phyloP scores from a whole-genome alignment of 2,329 filamentous ascomycete genomes.

The Fusarium sp. region DNA sequence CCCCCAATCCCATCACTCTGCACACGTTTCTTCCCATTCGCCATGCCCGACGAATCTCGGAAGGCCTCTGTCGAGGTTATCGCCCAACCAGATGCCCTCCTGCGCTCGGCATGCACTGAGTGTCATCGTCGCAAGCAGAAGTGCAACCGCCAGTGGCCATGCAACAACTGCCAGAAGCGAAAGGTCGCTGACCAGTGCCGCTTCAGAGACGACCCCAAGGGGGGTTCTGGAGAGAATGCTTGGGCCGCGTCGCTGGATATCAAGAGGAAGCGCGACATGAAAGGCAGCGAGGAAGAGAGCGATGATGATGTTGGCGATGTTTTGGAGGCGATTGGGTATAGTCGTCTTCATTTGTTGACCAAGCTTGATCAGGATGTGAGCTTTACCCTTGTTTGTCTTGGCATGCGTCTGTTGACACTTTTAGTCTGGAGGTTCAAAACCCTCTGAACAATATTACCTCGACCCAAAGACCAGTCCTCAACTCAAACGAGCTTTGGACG shows the following conservation, averaged over 20 bases:
- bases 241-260: slow-evolving; percentile 29
- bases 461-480: slow-evolving; percentile 20
- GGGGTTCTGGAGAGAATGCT: background rate
- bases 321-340: slow-evolving; percentile 27
- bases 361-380: slow-evolving; percentile 30
- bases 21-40: background rate
- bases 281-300: background rate
- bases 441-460: slow-evolving; percentile 21
- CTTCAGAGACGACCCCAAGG: slow-evolving; percentile 25
- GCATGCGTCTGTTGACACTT: background rate
- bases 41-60: slow-evolving; percentile 33
- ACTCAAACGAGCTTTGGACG: slow-evolving; percentile 12
- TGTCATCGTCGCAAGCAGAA: slow-evolving; percentile 33
- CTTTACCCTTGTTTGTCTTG: background rate
- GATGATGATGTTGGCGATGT: slow-evolving; percentile 29
- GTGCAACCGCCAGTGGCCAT: slow-evolving; percentile 31
- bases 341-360: slow-evolving; percentile 25
- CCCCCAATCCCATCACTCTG: background rate
- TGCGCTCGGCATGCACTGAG: slow-evolving; percentile 22
- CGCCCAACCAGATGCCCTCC: slow-evolving; percentile 7
- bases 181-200: slow-evolving; percentile 32
- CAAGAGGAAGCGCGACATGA: slow-evolving; percentile 21
- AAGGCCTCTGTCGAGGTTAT: background rate
- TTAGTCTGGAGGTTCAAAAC: slow-evolving; percentile 22
- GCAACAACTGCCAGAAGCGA: slow-evolving; percentile 28